Base-by-base conservation (phyloP, 176 grass and related monocot genomes). In the Oryza brachyantha region DNA sequence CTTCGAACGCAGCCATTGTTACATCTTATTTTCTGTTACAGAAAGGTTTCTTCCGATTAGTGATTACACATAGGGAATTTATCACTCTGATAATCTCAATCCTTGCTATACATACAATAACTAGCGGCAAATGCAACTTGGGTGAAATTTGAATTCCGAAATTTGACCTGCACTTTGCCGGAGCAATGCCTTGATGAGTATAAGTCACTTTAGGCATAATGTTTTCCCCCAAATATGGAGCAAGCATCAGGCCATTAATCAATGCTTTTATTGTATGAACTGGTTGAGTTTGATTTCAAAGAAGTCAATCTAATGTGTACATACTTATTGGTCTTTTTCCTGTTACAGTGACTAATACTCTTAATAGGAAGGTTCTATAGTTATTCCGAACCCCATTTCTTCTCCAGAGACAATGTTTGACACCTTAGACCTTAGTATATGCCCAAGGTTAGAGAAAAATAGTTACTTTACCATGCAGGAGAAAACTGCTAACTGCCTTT, bases 271-370 rank as follows among this genome's bases (percentile, higher is more conserved):
- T 1, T 42, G 7, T 80, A 43, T 60, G 48, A 70, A 80, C 78
- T 68, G 35, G n/a, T 68, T 70, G 54, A 81, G 13, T 29, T 65
- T 41, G 34, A 71, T 41, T 52, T 69, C 45, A 71, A 77, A 66
- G 52, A 69, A 77, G 6, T 61, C 21, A 39, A 45, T 84, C 29
- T 64, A 50, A 54, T 36, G 19, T 13, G 10, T 37, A 31, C 8
- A 11, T 72, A n/a, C 42, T 11, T 41, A 8, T 7, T 31, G 59
- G 10, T 63, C 7, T 64, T 11, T 11, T 70, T 77, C 22, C 48
- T 84, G 29, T 61, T 28, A 70, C 61, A 67, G 36, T 17, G 32
- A 36, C 29, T 40, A 84, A n/a, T n/a, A n/a, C n/a, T n/a, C n/a
- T n/a, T n/a, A n/a, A 78, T n/a, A 26, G 21, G 27, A 66, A 48